Evolutionary conservation across 176 grass and related monocot genomes (phyloP), one percentile per base, ranked within the genome.

Genomic region (Puya raimondii): DNA sequence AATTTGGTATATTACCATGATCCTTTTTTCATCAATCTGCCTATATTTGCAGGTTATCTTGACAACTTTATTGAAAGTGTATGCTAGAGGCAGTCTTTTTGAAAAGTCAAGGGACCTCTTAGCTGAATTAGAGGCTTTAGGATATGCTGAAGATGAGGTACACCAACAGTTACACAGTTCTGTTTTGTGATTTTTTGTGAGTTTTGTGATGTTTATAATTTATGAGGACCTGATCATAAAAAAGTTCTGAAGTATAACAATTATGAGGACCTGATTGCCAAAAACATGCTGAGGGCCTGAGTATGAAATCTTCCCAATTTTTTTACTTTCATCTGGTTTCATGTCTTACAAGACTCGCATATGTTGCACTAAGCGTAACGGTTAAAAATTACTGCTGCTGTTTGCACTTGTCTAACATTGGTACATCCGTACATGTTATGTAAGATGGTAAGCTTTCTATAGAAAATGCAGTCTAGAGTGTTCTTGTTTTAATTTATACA

Each of bases 61-160:
- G 59, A 92, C 82, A 67, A 97, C 93, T 90, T 80, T 92, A 51
- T 83, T 97, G 65, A 97, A 97, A 76, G 93, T 97, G 48, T 97
- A 97, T 84, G 88, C 84, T 79, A 92, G 84, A 83, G 84, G 84
- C 42, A 86, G 89, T 79, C 77, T 97, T 58, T 97, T 97, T 83
- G 86, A 97, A 70, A 97, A 97, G 76, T 82, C 89, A 67, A 81
- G 83, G 42, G 80, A 88, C 33, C 72, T 92, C n/a, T 83, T 97
- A 72, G 50, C 66, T 50, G 84, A 97, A 72, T 69, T 97, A 73
- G 84, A 88, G 83, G 69, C 77, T 71, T 89, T 80, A 27, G 93
- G 93, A 53, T 92, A 90, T 72, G 84, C 93, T 69, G 74, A 80
- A 68, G 86, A 97, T 81, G 93, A 97, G 89, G 93, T 97, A 89